Base-by-base conservation (phyloP, 2,329 filamentous ascomycete species). In the Clonostachys rosea region DNA sequence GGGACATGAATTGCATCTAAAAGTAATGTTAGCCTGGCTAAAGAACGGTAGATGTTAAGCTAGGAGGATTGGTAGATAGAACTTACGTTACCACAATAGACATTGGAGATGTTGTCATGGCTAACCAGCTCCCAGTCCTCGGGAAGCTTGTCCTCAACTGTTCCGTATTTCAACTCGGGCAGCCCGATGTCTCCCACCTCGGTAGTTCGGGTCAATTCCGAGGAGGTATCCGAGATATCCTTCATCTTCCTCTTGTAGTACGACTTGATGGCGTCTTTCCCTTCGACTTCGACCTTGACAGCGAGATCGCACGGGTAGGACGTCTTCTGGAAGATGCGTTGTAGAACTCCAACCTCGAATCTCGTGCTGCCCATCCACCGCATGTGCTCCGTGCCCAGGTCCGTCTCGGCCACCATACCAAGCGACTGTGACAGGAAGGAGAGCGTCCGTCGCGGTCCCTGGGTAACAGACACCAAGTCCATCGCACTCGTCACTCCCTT, bases 351-450 rank as follows among this genome's bases (percentile, higher is more conserved):
- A 58, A 86, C 86, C 1, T 88, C 91, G 59, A 99, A 99, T 46
- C 94, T 82, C 33, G 83, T 76, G 43, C 79, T 78, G 16, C 94
- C 94, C 86, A 99, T 91, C 91, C 92, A 97, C 40, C 94, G 84
- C 52, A 97, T 69, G 59, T 95, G 74, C 59, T 99, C 94, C 0
- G 94, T 99, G 3, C 81, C 91, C 12, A 99, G 74, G 65, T 99
- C 94, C 43, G 81, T 81, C 60, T 97, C 94, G 2, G 94, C 94
- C 36, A 97, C 81, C 50, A 97, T 87, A 18, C 94, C 94, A 24
- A 96, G 78, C 0, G 89, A 80, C 64, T 97, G 94, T 10, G 90
- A 96, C 40, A 97, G 76, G 68, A 97, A 97, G 16, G 90, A 96
- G 24, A 97, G 73, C 6, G 77, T 85, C 46, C 89, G 83, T 18